Evolutionary conservation across 2,329 filamentous ascomycete species (phyloP).

Genomic region (Penicillium sp.): DNA sequence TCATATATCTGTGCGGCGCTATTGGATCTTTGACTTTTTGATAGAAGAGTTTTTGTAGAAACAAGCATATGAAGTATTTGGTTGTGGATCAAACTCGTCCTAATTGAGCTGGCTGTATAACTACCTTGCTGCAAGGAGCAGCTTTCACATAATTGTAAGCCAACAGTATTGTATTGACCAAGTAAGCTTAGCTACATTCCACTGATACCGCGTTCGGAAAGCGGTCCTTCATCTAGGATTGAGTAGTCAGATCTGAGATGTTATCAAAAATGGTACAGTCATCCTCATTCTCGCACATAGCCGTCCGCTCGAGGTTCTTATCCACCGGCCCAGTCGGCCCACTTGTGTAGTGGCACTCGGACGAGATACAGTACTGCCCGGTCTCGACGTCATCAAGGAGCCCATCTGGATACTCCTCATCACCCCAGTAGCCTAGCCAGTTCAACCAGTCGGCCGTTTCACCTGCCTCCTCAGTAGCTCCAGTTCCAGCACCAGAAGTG

Average conservation of each 20-base stretch:
- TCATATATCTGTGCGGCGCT: too few relatives aligned
- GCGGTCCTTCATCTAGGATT: not conserved
- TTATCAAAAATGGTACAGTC: conserved; percentile 3
- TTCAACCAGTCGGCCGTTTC: conserved; percentile 2
- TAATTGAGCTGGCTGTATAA: too few relatives aligned
- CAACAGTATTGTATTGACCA: not conserved
- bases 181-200: not conserved
- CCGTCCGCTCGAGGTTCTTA: conserved; percentile 2
- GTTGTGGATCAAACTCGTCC: too few relatives aligned
- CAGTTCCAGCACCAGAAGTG: conserved; percentile 1
- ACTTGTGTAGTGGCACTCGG: conserved; percentile 4
- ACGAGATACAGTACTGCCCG: conserved; percentile 2
- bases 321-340: conserved; percentile 3
- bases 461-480: conserved; percentile 1
- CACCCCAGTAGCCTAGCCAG: conserved; percentile 2
- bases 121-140: too few relatives aligned
- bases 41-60: too few relatives aligned
- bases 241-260: conserved; percentile 2
- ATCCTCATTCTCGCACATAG: conserved; percentile 5
- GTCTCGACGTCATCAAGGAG: conserved; percentile 5
- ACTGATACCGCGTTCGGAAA: not conserved
- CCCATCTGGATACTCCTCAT: conserved; percentile 1
- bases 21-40: too few relatives aligned
- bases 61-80: too few relatives aligned
- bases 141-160: too few relatives aligned